Evolutionary conservation across 176 grass and related monocot genomes (phyloP).

Genomic region (Paspalum notatum): DNA sequence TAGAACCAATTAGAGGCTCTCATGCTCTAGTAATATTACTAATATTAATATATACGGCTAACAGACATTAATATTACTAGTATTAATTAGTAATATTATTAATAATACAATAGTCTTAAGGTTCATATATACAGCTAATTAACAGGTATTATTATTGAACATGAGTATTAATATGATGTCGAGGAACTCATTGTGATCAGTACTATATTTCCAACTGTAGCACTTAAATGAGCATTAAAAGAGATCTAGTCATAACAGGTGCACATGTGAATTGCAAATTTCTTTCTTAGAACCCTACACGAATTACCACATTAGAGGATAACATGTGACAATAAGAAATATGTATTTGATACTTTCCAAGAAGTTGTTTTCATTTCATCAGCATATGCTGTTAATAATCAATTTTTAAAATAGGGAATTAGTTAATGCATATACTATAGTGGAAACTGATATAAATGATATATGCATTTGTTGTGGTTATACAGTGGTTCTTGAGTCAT

Average conservation of each 20-base stretch:
- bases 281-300: background rate
- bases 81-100: too few species aligned
- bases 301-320: background rate
- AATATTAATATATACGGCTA: too few species aligned
- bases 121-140: too few species aligned
- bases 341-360: background rate
- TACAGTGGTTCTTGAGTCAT: background rate
- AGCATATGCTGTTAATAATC: background rate
- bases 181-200: background rate
- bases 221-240: background rate
- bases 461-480: background rate
- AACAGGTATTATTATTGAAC: background rate
- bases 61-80: too few species aligned
- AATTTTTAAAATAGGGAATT: background rate
- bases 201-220: background rate
- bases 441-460: background rate
- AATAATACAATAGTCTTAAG: too few species aligned
- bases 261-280: background rate
- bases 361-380: background rate
- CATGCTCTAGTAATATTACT: too few species aligned
- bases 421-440: background rate
- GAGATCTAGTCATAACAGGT: background rate
- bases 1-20: too few species aligned
- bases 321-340: background rate
- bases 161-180: background rate